Base-by-base conservation (phyloP, 148 eudicot genomes). In the Spergularia bocconei region DNA sequence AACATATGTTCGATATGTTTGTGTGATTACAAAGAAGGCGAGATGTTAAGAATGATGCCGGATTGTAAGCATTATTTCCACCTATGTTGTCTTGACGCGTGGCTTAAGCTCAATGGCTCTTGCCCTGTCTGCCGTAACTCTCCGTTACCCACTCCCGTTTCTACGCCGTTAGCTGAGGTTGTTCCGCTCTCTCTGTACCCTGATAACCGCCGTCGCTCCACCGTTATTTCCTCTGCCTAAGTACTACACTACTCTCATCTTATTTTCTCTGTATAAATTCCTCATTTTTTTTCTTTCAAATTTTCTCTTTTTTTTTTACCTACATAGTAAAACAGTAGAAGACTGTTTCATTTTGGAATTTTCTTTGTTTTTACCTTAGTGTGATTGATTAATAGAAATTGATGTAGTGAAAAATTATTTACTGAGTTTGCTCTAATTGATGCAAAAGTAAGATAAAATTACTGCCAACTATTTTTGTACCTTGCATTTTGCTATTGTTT, bases 101-200 rank as follows among this genome's bases (percentile, higher is more conserved):
- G 97, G 98, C 82, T 93, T 52, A 85, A 88, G 78, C 79, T 89
- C 44, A 91, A 87, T 63, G 97, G 92, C 0, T 89, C 97, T 1
- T 93, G 97, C 21, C 97, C 98, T 0, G 90, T 91, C 12, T 93
- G 98, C 59, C 91, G 98, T 70, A 91, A 75, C 74, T 93, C 98
- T 48, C 97, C 98, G 70, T 85, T 91, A 6, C 98, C 98, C 39
- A 93, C 98, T 33, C 98, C 98, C 21, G 60, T 91, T 11, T 88
- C 98, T 17, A 93, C 98, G 64, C 97, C 98, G 84, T 70, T 91
- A 60, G 84, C 89, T 14, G 97, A 91, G 86, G 92, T 93, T 12
- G 93, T 93, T 57, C 98, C 97, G 53, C 88, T 91, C 8, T 89
- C 98, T 23, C 93, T 83, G 68, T 91, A 88, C 78, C 70, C 91